A percentile compares a stretch with the other conserved stretches of the same genome.
Conservation (phyloP, 2,329 filamentous ascomycete species). For the Colletotrichum simmondsii region DNA sequence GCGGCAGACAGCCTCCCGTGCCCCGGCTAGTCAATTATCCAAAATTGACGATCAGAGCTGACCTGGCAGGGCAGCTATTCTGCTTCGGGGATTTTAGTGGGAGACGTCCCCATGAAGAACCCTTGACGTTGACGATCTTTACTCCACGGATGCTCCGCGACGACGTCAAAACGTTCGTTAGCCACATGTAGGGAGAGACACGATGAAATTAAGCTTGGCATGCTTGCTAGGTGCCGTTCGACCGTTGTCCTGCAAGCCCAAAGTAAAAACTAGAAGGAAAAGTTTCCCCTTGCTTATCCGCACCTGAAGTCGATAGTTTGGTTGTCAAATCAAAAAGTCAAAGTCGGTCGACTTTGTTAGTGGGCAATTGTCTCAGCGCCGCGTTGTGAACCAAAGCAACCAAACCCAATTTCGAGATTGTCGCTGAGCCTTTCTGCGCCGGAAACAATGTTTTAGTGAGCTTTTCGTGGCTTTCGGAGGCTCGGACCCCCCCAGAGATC, state of each 20-base stretch:
- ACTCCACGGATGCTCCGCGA: not conserved
- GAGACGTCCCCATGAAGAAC: not conserved
- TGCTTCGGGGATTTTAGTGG: not conserved
- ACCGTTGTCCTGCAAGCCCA: not conserved
- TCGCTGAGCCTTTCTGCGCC: not conserved
- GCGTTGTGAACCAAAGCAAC: not conserved
- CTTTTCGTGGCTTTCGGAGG: not conserved
- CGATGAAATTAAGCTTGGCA: not conserved
- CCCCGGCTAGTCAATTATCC: not conserved
- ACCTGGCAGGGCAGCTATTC: not conserved
- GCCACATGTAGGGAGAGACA: not conserved
- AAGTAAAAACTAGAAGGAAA: not conserved
- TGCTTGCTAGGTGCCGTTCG: not conserved
- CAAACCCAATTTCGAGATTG: not conserved
- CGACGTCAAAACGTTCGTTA: not conserved
- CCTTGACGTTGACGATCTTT: not conserved
- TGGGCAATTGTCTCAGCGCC: not conserved
- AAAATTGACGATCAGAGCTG: not conserved
- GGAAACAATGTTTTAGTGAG: not conserved
- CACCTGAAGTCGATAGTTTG: not conserved
- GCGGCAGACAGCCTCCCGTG: not conserved
- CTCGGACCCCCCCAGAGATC: not conserved
- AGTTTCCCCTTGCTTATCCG: not conserved
- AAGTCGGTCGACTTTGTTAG: not conserved
- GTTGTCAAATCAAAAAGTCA: not conserved